Evolutionary conservation across 148 eudicot species (phyloP).

Genomic region (Persicaria tinctoria): DNA sequence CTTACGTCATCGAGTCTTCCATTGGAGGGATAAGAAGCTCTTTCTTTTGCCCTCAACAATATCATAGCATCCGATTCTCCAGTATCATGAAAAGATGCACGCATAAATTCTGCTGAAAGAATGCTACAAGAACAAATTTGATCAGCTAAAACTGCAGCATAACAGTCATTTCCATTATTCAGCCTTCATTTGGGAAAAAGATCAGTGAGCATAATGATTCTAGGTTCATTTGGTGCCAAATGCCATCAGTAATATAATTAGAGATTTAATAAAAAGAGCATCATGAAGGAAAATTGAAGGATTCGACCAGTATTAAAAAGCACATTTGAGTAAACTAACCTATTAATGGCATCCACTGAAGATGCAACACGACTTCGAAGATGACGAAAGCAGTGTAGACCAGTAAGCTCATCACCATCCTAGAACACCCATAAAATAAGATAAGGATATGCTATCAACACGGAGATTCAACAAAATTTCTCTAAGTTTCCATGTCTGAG

Average conservation of each 20-base stretch:
- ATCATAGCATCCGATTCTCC: constrained; percentile 54
- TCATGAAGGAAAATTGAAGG: not conserved
- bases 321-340: constrained; percentile 42
- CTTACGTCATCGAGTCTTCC: constrained; percentile 73
- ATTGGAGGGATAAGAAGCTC: constrained; percentile 33
- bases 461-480: not conserved
- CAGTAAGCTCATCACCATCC: constrained; percentile 91
- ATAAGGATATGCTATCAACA: not conserved
- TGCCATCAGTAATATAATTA: too few species aligned
- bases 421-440: constrained; percentile 17
- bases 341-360: constrained; percentile 76
- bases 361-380: constrained; percentile 76
- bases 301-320: not conserved
- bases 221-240: too few species aligned
- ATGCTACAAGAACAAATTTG: constrained; percentile 89
- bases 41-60: constrained; percentile 46
- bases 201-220: not conserved
- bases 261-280: not conserved
- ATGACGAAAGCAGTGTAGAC: constrained; percentile 96
- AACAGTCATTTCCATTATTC: not conserved
- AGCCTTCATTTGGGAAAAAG: not conserved
- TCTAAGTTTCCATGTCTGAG: not conserved
- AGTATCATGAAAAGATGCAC: constrained; percentile 60
- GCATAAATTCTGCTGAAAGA: constrained; percentile 99
- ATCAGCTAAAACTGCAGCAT: constrained; percentile 36